Conservation (phyloP, 2,329 filamentous ascomycete species). For the Raffaelea albimanens region DNA sequence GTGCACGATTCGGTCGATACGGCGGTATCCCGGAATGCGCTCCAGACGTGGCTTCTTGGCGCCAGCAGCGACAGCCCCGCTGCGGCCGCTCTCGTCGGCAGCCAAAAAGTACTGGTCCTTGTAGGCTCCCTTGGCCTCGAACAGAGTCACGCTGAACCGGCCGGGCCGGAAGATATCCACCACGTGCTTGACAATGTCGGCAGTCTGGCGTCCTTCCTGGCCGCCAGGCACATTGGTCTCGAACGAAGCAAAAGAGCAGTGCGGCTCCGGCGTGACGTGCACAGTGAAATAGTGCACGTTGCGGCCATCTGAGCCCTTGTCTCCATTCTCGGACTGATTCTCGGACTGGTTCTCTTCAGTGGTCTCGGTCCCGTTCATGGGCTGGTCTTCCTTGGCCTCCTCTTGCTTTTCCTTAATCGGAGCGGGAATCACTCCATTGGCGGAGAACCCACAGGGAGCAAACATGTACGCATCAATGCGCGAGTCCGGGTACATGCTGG, state of each 20-base stretch:
- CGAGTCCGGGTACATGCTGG: conserved; percentile 79
- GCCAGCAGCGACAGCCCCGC: conserved; percentile 24
- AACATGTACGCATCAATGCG: conserved; percentile 95
- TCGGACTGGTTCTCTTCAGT: too few species aligned
- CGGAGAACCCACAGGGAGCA: conserved; percentile 92
- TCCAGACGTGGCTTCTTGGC: conserved; percentile 52
- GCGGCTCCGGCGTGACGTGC: conserved; percentile 92
- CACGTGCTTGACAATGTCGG: conserved; percentile 86
- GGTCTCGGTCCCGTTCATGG: too few species aligned
- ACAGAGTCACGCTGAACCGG: conserved; percentile 94
- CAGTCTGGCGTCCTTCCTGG: conserved; percentile 79
- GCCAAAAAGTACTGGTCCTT: conserved; percentile 17
- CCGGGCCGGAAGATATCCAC: conserved; percentile 94
- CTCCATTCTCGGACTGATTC: conserved; percentile 20
- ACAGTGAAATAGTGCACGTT: conserved; percentile 84
- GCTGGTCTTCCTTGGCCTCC: too few species aligned
- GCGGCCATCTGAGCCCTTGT: conserved; percentile 38
- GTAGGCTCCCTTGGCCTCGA: conserved; percentile 65
- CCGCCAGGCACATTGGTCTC: conserved; percentile 93
- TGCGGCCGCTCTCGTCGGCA: conserved; percentile 8
- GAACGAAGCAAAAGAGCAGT: conserved; percentile 96
- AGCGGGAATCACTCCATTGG: conserved; percentile 88
- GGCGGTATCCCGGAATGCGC: conserved; percentile 72
- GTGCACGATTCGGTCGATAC: conserved; percentile 91
- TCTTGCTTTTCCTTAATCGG: conserved; percentile 48